phyloP scores from a whole-genome alignment of 2,329 filamentous ascomycete genomes.

The Falciphora oryzae region DNA sequence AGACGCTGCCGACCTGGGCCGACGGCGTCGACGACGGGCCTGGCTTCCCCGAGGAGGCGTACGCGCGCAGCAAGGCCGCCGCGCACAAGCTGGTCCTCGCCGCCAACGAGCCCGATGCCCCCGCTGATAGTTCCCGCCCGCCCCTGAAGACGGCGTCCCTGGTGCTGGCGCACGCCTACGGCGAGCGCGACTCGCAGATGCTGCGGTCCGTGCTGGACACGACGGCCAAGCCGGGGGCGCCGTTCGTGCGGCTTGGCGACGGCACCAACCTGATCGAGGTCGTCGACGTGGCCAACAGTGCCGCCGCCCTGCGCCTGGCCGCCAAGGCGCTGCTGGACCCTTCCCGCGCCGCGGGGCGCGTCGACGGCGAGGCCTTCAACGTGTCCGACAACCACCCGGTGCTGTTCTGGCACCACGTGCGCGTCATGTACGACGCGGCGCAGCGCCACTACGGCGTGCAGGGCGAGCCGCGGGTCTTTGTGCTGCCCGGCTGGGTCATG shows the following conservation, averaged over 20 bases:
- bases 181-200: conserved; percentile 25
- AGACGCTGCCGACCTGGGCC: conserved; percentile 20
- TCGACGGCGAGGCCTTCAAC: conserved; percentile 30
- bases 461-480: conserved; percentile 5
- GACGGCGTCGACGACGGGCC: neutral
- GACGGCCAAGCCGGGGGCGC: conserved; percentile 17
- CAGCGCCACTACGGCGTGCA: conserved; percentile 12
- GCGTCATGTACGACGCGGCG: conserved; percentile 20
- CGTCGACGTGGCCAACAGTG: conserved; percentile 22
- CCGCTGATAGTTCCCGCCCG: neutral
- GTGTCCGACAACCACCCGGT: conserved; percentile 27
- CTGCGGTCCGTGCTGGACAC: conserved; percentile 15
- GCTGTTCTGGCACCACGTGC: conserved; percentile 26
- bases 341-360: conserved; percentile 11
- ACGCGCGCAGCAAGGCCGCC: conserved; percentile 27
- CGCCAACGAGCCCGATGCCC: conserved; percentile 19
- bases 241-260: conserved; percentile 18
- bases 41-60: conserved; percentile 8
- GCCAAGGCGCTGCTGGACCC: conserved; percentile 23
- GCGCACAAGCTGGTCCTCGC: conserved; percentile 25
- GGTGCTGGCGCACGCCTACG: conserved; percentile 27
- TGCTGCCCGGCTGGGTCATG: conserved; percentile 24
- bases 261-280: conserved; percentile 23
- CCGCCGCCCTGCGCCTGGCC: conserved; percentile 21
- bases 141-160: conserved; percentile 22